Evolutionary conservation across 371 early-diverging fungal genomes (phyloP).

Genomic region (Mucor circinelloides): DNA sequence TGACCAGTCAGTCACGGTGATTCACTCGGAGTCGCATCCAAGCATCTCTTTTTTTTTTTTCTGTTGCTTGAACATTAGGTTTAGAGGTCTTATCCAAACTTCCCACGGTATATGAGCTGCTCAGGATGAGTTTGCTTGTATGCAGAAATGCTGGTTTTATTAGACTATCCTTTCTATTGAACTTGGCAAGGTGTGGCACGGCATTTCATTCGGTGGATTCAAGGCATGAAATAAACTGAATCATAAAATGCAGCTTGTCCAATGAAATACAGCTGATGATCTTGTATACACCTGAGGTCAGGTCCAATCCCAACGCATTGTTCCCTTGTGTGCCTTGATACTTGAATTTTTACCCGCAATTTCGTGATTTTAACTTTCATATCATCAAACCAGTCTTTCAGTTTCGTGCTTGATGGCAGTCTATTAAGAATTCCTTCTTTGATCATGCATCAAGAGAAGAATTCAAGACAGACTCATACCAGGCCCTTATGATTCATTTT

Average conservation of each 20-base stretch:
- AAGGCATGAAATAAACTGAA: neutral
- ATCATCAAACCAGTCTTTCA: too few species aligned
- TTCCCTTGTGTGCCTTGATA: neutral
- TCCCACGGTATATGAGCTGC: conserved; percentile 3
- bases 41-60: neutral
- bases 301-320: conserved; percentile 8
- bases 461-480: too few species aligned
- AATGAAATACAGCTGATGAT: neutral
- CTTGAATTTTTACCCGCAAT: neutral
- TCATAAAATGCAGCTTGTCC: conserved; percentile 6
- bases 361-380: too few species aligned
- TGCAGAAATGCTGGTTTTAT: neutral
- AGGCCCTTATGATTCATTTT: too few species aligned
- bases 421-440: too few species aligned
- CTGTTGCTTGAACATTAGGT: neutral
- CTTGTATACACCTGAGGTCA: conserved; percentile 7
- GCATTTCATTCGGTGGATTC: too few species aligned
- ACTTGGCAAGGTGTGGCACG: too few species aligned
- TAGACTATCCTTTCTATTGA: neutral
- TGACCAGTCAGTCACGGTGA: conserved; percentile 11
- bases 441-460: too few species aligned
- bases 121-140: neutral
- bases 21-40: conserved; percentile 13
- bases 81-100: neutral
- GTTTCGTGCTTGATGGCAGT: too few species aligned